Evolutionary conservation across 106 monocot genomes (phyloP).

Genomic region (Posidonia australis): DNA sequence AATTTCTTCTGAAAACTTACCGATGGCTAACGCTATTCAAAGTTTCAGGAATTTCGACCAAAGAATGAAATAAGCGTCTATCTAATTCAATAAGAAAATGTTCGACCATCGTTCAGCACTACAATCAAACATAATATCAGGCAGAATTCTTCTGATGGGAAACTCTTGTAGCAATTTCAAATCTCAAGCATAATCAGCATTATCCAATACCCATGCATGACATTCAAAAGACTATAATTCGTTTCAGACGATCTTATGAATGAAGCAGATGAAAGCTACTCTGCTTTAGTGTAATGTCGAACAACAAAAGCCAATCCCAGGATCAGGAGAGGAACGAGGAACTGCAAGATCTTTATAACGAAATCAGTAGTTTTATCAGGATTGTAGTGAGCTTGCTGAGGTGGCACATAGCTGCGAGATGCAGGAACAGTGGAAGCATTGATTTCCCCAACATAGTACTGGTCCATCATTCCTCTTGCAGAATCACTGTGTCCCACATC

Average conservation of each 20-base stretch:
- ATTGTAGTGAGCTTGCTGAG: constrained; percentile 26
- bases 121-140: too few species aligned
- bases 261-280: constrained; percentile 9
- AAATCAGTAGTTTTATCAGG: constrained; percentile 31
- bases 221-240: too few species aligned
- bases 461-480: constrained; percentile 10
- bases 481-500: constrained; percentile 16
- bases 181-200: too few species aligned
- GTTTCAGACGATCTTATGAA: neutral
- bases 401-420: constrained; percentile 6
- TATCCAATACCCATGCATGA: too few species aligned
- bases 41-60: too few species aligned
- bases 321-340: constrained; percentile 58
- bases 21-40: too few species aligned
- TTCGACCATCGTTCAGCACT: too few species aligned
- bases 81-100: too few species aligned
- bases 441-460: constrained; percentile 10
- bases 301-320: constrained; percentile 56
- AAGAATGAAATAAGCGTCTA: too few species aligned
- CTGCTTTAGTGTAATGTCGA: constrained; percentile 44
- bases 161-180: too few species aligned
- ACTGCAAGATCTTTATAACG: constrained; percentile 45
- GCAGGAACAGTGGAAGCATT: constrained; percentile 9
- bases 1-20: too few species aligned
- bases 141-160: neutral